A percentile compares a stretch with the other conserved stretches of the same genome.
Conservation (phyloP, 2,329 filamentous ascomycete genomes). For the Fusarium sp. region DNA sequence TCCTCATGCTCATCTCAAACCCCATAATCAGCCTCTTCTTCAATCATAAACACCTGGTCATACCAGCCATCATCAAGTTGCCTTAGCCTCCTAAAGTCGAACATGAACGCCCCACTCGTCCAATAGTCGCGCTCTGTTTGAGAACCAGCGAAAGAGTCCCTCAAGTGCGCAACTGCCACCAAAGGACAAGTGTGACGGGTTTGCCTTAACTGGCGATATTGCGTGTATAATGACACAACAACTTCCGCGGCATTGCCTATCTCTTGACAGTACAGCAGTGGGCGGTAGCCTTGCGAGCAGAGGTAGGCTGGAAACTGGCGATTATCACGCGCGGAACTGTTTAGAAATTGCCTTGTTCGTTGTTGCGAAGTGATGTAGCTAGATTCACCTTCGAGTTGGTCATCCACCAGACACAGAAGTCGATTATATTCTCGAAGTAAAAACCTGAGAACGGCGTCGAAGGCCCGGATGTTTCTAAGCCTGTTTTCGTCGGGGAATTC, state of each 20-base stretch:
- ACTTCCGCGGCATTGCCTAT: not conserved
- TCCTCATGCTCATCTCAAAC: too few relatives aligned
- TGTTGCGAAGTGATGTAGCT: rapidly evolving
- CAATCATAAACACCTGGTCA: too few relatives aligned
- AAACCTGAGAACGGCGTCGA: not conserved
- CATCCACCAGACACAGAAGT: not conserved
- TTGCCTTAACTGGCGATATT: not conserved
- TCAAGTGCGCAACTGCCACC: not conserved
- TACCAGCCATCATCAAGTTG: too few relatives aligned
- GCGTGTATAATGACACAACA: not conserved
- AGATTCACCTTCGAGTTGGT: not conserved
- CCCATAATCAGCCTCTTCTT: too few relatives aligned
- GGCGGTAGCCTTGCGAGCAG: not conserved
- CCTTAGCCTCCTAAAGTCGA: rapidly evolving
- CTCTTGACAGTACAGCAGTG: not conserved
- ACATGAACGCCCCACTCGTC: too few relatives aligned
- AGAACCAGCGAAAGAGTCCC: not conserved
- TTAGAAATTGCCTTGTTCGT: not conserved
- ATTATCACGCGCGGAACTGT: not conserved
- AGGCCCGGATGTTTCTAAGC: too few relatives aligned
- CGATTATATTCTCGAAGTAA: not conserved
- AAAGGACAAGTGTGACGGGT: not conserved
- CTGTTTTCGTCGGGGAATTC: too few relatives aligned
- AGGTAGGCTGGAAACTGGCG: not conserved
- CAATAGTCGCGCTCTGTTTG: too few relatives aligned